phyloP scores from a whole-genome alignment of 345 rosid genomes.

The Salix viminalis region DNA sequence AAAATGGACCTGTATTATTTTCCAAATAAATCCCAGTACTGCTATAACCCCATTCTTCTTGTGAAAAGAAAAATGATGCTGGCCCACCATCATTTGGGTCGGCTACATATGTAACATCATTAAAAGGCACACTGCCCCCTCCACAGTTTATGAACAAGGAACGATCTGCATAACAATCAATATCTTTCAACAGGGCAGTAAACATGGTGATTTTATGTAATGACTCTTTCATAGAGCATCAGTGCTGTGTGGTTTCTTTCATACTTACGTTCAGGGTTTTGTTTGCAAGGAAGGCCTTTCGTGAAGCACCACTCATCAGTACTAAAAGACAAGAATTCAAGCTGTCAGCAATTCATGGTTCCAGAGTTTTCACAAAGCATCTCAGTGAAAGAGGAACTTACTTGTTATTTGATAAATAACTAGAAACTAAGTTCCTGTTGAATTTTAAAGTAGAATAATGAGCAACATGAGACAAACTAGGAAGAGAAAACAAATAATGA shows the following conservation, averaged over 20 bases:
- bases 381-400: conserved; percentile 33
- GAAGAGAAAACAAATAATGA: background rate
- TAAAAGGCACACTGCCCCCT: conserved; percentile 25
- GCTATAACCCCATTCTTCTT: conserved; percentile 61
- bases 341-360: background rate
- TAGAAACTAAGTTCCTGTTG: conserved; percentile 69
- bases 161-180: conserved; percentile 37
- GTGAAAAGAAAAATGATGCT: conserved; percentile 30
- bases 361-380: too few species aligned
- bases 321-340: conserved; percentile 4
- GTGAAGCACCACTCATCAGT: conserved; percentile 43
- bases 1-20: background rate
- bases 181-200: background rate
- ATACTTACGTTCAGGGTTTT: conserved; percentile 43
- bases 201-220: background rate
- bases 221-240: background rate
- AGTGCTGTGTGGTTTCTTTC: background rate
- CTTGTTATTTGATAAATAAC: conserved; percentile 47
- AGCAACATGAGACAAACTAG: background rate
- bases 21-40: conserved; percentile 57
- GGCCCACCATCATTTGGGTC: conserved; percentile 37
- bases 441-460: background rate
- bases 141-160: conserved; percentile 79
- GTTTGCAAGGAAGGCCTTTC: conserved; percentile 59
- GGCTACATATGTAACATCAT: conserved; percentile 35